Base-by-base conservation (phyloP, 768 basidiomycete species). In the Naematelia encephala region DNA sequence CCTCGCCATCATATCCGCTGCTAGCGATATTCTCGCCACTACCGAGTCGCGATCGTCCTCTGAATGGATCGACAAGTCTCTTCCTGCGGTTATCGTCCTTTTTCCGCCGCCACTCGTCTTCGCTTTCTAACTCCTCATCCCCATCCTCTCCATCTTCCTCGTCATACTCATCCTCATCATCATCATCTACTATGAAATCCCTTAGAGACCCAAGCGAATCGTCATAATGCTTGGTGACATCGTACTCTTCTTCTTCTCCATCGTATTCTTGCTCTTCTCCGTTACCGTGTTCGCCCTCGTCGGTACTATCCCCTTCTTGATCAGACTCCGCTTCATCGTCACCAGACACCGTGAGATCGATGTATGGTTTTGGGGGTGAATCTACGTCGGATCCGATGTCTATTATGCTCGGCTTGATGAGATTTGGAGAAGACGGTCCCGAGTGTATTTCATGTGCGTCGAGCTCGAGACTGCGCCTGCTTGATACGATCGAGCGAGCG, bases 111-210 rank as follows among this genome's bases (percentile, higher is more conserved):
- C 46, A 47, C 46, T 26, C 46, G 8, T 47, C 44, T 51, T 22
- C 50, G 29, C 25, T 49, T 52, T 28, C 42, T 34, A 30, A 8
- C 19, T 53, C 26, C 23, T 26, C 22, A 19, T 14, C 42, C 43
- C 12, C 30, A 26, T 16, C 47, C 5, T 55, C 56, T 34, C 52
- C 54, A 45, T 39, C 54, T 21, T 56, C 62, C 16, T 58, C 54
- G 25, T 60, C 61, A 8, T 56, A 56, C 10, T 57, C 48, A 10
- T 52, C 51, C 12, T 56, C 56, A 46, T 68, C 64, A 21, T 68
- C 64, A 49, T 74, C 72, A 43, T 74, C 72, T 25, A 74, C 72
- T 22, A 74, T 69, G 53, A 74, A 74, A 54, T 70, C 72, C 28
- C 57, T 29, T 49, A 74, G 48, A 16, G 66, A 68, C 3, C 69